phyloP scores from a whole-genome alignment of 106 monocot genomes.

The Chionographis japonica region DNA sequence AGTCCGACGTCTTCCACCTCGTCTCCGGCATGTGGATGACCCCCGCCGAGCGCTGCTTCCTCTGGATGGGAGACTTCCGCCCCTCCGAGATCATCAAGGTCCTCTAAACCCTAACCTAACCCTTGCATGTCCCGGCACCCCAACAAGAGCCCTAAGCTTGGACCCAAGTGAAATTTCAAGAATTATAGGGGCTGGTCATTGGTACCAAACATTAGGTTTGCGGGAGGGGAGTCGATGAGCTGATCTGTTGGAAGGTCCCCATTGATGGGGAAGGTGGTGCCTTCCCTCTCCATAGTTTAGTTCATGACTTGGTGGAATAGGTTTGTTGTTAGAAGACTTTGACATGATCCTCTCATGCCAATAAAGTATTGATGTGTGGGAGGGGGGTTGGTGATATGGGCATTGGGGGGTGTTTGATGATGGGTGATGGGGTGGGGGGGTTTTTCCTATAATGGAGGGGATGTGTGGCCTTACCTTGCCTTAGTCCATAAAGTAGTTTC shows the following conservation, averaged over 20 bases:
- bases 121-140: background rate
- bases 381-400: slow-evolving; percentile 9
- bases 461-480: slow-evolving; percentile 5
- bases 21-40: slow-evolving; percentile 73
- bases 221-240: background rate
- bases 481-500: slow-evolving; percentile 12
- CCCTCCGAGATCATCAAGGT: slow-evolving; percentile 81
- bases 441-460: slow-evolving; percentile 5
- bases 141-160: background rate
- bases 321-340: slow-evolving; percentile 6
- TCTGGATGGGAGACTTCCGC: slow-evolving; percentile 81
- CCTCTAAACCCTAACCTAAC: background rate
- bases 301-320: background rate
- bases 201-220: background rate
- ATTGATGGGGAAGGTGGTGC: background rate
- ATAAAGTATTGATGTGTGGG: background rate
- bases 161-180: background rate
- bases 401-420: slow-evolving; percentile 1
- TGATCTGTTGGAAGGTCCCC: slow-evolving; percentile 5
- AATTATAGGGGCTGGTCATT: background rate
- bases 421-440: slow-evolving; percentile 8
- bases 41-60: slow-evolving; percentile 78
- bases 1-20: slow-evolving; percentile 68
- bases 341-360: slow-evolving; percentile 10
- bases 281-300: background rate